Conservation (phyloP, 164 flowering plant species). For the Annona squamosa region DNA sequence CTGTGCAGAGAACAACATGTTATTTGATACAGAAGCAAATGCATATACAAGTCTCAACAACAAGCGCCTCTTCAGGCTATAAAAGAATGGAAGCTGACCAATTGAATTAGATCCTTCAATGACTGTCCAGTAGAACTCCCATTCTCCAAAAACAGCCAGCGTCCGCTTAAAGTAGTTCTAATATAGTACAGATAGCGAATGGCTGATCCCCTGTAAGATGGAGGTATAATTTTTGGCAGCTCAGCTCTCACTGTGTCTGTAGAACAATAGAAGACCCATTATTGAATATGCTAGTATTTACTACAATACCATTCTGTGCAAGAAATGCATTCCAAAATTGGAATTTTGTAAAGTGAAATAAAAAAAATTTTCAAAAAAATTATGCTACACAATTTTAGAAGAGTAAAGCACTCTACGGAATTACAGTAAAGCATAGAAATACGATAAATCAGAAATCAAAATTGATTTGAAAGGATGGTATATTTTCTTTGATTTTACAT, state of each 20-base stretch:
- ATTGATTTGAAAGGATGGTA: no score
- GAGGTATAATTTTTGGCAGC: conserved; percentile 73
- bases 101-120: conserved; percentile 35
- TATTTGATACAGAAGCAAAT: background rate
- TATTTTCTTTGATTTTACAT: no score
- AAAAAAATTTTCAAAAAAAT: no score
- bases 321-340: no score
- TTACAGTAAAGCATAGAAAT: no score
- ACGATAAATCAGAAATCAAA: no score
- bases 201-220: conserved; percentile 82
- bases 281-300: no score
- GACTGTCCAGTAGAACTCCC: conserved; percentile 42
- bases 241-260: conserved; percentile 63
- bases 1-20: background rate
- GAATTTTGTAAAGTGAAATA: no score
- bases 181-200: conserved; percentile 81
- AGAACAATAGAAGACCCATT: background rate
- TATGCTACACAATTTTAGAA: no score
- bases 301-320: no score
- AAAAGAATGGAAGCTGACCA: conserved; percentile 43
- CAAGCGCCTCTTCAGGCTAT: background rate
- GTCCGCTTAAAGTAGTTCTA: conserved; percentile 47
- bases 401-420: no score
- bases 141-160: conserved; percentile 60
- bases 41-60: background rate